Conservation (phyloP, 495 filamentous ascomycete genomes). For the Hypoxylon lienhwacheense region DNA sequence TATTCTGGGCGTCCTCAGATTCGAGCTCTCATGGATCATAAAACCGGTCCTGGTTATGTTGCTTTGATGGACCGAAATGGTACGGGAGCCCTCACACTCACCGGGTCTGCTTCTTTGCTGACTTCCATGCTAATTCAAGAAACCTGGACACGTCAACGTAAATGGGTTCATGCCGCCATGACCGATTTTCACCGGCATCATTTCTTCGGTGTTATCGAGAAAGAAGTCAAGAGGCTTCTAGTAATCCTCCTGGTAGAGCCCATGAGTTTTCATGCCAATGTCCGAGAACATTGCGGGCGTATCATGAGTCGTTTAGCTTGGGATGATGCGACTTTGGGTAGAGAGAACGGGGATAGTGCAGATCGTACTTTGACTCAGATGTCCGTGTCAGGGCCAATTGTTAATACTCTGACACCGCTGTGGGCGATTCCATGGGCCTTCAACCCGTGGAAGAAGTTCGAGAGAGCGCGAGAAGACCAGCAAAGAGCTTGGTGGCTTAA, state of each 20-base stretch:
- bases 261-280: slow-evolving; percentile 47
- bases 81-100: slow-evolving; percentile 18
- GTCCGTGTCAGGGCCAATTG: slow-evolving; percentile 52
- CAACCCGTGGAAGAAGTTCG: slow-evolving; percentile 52
- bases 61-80: slow-evolving; percentile 54
- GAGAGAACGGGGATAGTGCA: slow-evolving; percentile 47
- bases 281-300: slow-evolving; percentile 50
- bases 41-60: slow-evolving; percentile 50
- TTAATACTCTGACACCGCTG: slow-evolving; percentile 51
- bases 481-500: slow-evolving; percentile 51
- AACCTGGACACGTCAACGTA: slow-evolving; percentile 50
- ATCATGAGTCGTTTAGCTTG: slow-evolving; percentile 53
- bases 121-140: slow-evolving; percentile 36
- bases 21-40: slow-evolving; percentile 50
- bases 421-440: slow-evolving; percentile 45
- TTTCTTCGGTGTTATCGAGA: slow-evolving; percentile 53
- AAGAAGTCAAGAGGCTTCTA: slow-evolving; percentile 48
- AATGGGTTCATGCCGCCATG: slow-evolving; percentile 54
- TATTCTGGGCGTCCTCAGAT: slow-evolving; percentile 57
- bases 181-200: slow-evolving; percentile 49
- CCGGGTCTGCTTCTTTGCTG: neutral
- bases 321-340: slow-evolving; percentile 51
- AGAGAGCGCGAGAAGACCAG: slow-evolving; percentile 44
- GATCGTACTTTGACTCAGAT: slow-evolving; percentile 51
- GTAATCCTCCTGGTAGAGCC: slow-evolving; percentile 49